These are phyloP conservation scores for Hypholoma sublateritium DNA, from an alignment of 768 basidiomycete species.

Conservation along the genomic window DNA sequence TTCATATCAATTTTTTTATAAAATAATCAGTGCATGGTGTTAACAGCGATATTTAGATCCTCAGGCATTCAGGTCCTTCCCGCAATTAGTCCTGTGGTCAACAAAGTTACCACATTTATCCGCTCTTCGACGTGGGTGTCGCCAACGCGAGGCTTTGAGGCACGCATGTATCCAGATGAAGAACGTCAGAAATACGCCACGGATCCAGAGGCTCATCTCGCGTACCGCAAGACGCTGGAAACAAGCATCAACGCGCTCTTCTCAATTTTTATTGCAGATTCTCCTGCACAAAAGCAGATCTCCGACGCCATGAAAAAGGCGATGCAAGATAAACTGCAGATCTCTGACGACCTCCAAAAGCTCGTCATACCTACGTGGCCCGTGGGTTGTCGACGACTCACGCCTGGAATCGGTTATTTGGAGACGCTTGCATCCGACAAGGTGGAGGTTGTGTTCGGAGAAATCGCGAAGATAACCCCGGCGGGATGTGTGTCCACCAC, in stretches of 20 bases:
- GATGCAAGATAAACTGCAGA: conserved; percentile 40
- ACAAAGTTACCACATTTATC: conserved; percentile 34
- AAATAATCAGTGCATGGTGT: background rate
- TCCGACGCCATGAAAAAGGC: conserved; percentile 20
- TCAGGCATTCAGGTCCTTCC: conserved; percentile 33
- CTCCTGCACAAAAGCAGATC: conserved; percentile 26
- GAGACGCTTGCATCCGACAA: conserved; percentile 31
- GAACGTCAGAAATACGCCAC: conserved; percentile 37
- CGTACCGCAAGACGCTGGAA: conserved; percentile 42
- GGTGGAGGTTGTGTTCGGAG: conserved; percentile 29
- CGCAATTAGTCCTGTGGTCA: conserved; percentile 27
- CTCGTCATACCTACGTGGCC: conserved; percentile 32
- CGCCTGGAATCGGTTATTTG: conserved; percentile 35
- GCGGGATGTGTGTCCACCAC: conserved; percentile 26
- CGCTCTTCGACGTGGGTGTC: conserved; percentile 30
- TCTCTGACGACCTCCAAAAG: conserved; percentile 41
- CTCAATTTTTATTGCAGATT: conserved; percentile 27
- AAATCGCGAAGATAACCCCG: conserved; percentile 27
- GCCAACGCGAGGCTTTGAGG: conserved; percentile 23
- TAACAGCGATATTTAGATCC: conserved; percentile 18
- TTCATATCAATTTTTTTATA: background rate
- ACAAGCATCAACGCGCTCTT: conserved; percentile 32
- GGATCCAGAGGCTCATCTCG: conserved; percentile 35
- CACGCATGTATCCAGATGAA: conserved; percentile 33
- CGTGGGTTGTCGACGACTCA: conserved; percentile 32